A percentile compares a stretch with the other conserved stretches of the same genome.
Evolutionary conservation across 345 rosid genomes (phyloP).

Genomic region (Trapa bicornis): DNA sequence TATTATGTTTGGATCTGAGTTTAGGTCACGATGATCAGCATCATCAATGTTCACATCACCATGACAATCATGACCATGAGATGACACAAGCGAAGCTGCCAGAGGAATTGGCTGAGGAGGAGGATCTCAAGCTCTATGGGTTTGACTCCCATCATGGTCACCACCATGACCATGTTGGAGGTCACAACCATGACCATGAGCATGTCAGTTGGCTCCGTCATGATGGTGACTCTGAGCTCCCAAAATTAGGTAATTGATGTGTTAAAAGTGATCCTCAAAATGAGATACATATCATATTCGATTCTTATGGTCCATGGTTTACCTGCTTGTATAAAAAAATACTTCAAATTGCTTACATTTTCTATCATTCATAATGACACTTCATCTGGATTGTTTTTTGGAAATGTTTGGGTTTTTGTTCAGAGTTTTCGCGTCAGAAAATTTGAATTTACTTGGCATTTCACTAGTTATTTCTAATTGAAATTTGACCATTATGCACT

Average conservation of each 20-base stretch:
- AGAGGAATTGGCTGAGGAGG: constrained; percentile 90
- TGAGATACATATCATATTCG: neutral
- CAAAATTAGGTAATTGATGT: constrained; percentile 42
- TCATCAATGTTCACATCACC: constrained; percentile 15
- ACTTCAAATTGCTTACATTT: neutral
- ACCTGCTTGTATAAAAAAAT: neutral
- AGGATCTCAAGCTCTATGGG: constrained; percentile 78
- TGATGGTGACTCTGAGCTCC: constrained; percentile 24
- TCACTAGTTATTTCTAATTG: neutral
- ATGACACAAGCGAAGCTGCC: constrained; percentile 34
- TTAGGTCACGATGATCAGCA: constrained; percentile 18
- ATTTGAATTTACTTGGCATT: neutral
- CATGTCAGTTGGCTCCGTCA: constrained; percentile 12
- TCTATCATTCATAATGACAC: neutral
- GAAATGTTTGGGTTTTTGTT: neutral
- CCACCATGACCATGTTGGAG: constrained; percentile 17
- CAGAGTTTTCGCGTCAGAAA: neutral
- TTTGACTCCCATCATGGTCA: constrained; percentile 41
- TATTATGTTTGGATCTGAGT: constrained; percentile 41
- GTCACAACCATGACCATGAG: constrained; percentile 14
- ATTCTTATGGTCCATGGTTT: neutral
- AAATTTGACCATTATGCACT: neutral
- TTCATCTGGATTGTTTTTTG: neutral
- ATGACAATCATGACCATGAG: constrained; percentile 8
- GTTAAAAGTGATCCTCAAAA: neutral